A percentile compares a stretch with the other conserved stretches of the same genome.
Evolutionary conservation across 148 eudicot species (phyloP).

Genomic region (Vaccinium myrtillus): DNA sequence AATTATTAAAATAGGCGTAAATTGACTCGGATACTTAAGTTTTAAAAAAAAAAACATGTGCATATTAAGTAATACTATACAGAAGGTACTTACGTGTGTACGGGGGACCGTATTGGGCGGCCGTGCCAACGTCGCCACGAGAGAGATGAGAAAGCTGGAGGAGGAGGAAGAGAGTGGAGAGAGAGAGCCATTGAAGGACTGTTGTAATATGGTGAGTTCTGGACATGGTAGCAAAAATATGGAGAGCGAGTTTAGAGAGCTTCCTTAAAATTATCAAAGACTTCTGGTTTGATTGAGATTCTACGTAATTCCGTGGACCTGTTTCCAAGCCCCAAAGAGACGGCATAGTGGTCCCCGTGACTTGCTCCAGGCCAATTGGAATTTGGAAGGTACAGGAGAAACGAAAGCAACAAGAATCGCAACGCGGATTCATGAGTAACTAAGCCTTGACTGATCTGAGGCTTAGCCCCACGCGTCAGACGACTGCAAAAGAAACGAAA

Average conservation of each 20-base stretch:
- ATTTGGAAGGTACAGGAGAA: neutral
- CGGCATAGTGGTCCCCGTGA: neutral
- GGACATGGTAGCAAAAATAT: neutral
- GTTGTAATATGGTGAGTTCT: neutral
- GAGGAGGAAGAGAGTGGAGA: neutral
- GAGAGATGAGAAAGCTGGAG: slow-evolving; percentile 9
- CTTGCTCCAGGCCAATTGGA: neutral
- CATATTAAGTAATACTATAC: neutral
- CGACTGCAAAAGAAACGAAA: too few species aligned
- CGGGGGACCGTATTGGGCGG: slow-evolving; percentile 34
- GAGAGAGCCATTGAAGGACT: neutral
- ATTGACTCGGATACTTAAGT: too few species aligned
- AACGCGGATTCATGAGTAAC: neutral
- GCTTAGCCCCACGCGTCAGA: neutral
- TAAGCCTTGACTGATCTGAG: neutral
- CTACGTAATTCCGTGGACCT: neutral
- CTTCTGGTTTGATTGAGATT: too few species aligned
- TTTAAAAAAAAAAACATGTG: too few species aligned
- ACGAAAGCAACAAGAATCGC: neutral
- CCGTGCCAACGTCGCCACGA: slow-evolving; percentile 41
- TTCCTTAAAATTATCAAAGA: too few species aligned
- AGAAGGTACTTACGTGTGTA: slow-evolving; percentile 37
- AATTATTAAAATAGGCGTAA: too few species aligned
- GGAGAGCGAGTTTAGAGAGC: too few species aligned
- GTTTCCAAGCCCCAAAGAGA: neutral